Conservation (phyloP, 768 basidiomycete species). For the Termitomyces sp. region DNA sequence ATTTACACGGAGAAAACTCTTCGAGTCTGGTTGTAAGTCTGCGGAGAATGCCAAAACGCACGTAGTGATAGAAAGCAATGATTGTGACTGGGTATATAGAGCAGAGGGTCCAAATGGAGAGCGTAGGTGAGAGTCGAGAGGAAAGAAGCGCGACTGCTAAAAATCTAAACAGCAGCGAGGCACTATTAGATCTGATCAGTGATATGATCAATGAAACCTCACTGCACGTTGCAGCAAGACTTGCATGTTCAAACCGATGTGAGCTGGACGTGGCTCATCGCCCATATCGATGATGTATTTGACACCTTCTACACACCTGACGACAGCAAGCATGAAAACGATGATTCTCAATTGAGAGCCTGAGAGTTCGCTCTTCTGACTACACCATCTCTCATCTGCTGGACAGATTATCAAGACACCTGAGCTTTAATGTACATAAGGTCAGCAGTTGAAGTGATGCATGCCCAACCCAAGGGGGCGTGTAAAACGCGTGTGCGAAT, state of each 20-base stretch:
- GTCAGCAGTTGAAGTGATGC: neutral
- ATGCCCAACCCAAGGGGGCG: neutral
- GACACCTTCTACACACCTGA: too few relatives aligned
- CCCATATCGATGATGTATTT: too few relatives aligned
- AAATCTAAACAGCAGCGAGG: too few relatives aligned
- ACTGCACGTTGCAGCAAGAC: neutral
- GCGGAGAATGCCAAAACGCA: neutral
- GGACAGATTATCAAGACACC: too few relatives aligned
- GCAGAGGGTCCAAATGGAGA: neutral
- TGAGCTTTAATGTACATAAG: neutral
- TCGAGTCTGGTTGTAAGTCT: neutral
- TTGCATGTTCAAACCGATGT: too few relatives aligned
- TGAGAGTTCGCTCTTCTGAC: too few relatives aligned
- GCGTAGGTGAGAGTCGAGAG: neutral
- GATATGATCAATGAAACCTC: slow-evolving; percentile 4
- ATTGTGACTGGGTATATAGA: neutral
- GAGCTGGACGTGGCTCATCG: too few relatives aligned
- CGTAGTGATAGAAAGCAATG: neutral
- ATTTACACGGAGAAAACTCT: neutral
- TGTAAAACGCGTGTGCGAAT: neutral
- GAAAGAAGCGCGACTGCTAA: neutral
- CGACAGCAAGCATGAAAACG: too few relatives aligned
- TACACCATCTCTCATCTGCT: too few relatives aligned
- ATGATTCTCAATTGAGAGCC: too few relatives aligned
- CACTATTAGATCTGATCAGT: slow-evolving; percentile 3